Evolutionary conservation across 2,329 filamentous ascomycete genomes (phyloP).

Genomic region (Diaporthe ilicicola): DNA sequence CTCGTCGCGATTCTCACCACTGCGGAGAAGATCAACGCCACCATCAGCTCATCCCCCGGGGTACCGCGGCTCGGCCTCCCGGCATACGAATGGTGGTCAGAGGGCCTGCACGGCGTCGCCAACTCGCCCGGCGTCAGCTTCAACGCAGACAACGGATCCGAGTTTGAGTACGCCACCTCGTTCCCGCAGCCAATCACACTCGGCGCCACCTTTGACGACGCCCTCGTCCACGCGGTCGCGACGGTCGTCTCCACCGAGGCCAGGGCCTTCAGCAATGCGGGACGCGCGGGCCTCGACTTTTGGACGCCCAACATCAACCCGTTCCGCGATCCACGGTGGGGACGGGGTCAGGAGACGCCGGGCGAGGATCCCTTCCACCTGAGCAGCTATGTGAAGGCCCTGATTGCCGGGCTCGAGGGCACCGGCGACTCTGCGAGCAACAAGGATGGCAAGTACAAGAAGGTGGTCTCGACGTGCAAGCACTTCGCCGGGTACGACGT

Average conservation of each 20-base stretch:
- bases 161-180: constrained; percentile 68
- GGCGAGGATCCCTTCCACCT: constrained; percentile 38
- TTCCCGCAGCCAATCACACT: constrained; percentile 72
- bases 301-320: constrained; percentile 76
- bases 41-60: constrained; percentile 47
- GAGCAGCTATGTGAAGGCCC: constrained; percentile 37
- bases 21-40: constrained; percentile 33
- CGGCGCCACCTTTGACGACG: constrained; percentile 71
- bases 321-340: constrained; percentile 71
- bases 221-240: constrained; percentile 65
- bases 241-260: constrained; percentile 62
- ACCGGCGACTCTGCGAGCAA: constrained; percentile 21
- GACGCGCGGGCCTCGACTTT: constrained; percentile 63
- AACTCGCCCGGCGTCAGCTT: constrained; percentile 58
- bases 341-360: constrained; percentile 67
- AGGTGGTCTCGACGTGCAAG: constrained; percentile 65
- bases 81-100: constrained; percentile 68
- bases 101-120: constrained; percentile 70
- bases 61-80: constrained; percentile 64
- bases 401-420: constrained; percentile 41
- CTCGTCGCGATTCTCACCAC: constrained; percentile 28
- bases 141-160: constrained; percentile 43
- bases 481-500: constrained; percentile 68
- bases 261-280: constrained; percentile 70
- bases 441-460: constrained; percentile 29